Conservation (phyloP, 1,284 basidiomycete genomes). For the Puccinia hordei region DNA sequence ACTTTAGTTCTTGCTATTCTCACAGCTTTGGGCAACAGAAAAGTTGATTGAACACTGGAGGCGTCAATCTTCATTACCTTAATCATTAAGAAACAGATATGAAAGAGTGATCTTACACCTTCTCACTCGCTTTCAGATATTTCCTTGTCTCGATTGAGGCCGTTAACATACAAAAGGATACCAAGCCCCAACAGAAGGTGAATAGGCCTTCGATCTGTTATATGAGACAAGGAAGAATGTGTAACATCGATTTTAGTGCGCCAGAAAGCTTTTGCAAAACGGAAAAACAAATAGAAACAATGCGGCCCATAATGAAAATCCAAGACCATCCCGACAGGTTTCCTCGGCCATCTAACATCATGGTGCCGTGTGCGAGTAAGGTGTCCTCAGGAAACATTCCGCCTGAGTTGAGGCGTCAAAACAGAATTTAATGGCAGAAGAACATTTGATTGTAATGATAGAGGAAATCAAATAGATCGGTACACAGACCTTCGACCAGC, state of each 20-base stretch:
- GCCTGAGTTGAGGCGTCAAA: not conserved
- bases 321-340: slow-evolving; percentile 38
- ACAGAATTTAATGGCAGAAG: not conserved
- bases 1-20: too few relatives aligned
- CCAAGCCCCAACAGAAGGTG: slow-evolving; percentile 23
- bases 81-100: not conserved
- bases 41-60: not conserved
- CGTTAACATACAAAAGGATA: slow-evolving; percentile 35
- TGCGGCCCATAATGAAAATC: slow-evolving; percentile 47
- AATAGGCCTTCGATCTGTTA: slow-evolving; percentile 46
- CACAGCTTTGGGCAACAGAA: too few relatives aligned
- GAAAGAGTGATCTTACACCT: slow-evolving; percentile 11
- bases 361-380: slow-evolving; percentile 42
- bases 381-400: slow-evolving; percentile 45
- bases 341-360: slow-evolving; percentile 36
- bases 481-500: slow-evolving; percentile 35
- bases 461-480: not conserved
- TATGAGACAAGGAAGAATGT: not conserved
- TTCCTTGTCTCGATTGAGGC: slow-evolving; percentile 14
- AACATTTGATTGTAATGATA: not conserved
- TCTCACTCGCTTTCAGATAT: slow-evolving; percentile 19
- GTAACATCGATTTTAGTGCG: not conserved
- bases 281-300: not conserved
- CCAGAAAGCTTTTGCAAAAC: not conserved
- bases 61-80: too few relatives aligned